Conservation (phyloP, 495 filamentous ascomycete species). For the Monascus purpureus region DNA sequence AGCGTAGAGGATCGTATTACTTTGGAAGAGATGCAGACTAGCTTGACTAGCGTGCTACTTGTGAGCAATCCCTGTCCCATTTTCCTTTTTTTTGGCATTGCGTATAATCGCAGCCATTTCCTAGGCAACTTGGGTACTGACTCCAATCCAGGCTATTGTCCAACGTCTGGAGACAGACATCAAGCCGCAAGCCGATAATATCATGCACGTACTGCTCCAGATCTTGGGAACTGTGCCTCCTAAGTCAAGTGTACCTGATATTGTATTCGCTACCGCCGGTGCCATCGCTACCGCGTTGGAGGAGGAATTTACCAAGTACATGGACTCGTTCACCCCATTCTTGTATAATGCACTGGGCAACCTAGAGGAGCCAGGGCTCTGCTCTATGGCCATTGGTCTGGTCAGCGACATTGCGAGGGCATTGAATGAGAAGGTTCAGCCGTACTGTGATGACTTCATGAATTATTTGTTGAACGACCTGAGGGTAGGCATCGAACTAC, state of each 20-base stretch:
- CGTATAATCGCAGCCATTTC: background rate
- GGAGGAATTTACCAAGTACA: slow-evolving; percentile 87
- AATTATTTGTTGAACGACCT: slow-evolving; percentile 87
- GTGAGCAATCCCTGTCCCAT: slow-evolving; percentile 12
- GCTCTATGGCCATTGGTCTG: slow-evolving; percentile 92
- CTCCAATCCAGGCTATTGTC: slow-evolving; percentile 50
- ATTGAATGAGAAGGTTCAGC: slow-evolving; percentile 75
- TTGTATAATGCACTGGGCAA: slow-evolving; percentile 86
- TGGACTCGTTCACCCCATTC: slow-evolving; percentile 85
- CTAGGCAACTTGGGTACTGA: background rate
- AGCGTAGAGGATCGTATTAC: slow-evolving; percentile 91
- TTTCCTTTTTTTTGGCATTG: background rate
- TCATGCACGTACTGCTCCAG: slow-evolving; percentile 78
- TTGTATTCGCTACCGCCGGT: slow-evolving; percentile 79
- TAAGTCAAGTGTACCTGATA: slow-evolving; percentile 92
- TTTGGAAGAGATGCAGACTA: slow-evolving; percentile 95
- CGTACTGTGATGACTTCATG: slow-evolving; percentile 95
- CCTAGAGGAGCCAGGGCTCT: slow-evolving; percentile 85
- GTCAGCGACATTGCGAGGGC: slow-evolving; percentile 93
- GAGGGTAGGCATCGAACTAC: slow-evolving; percentile 55
- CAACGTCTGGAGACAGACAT: slow-evolving; percentile 87
- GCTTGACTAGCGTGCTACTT: slow-evolving; percentile 77
- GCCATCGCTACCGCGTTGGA: slow-evolving; percentile 76
- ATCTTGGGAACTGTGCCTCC: slow-evolving; percentile 61
- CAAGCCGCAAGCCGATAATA: slow-evolving; percentile 75